A percentile compares a stretch with the other conserved stretches of the same genome.
These are phyloP conservation scores for Actinomortierella wolfii DNA, from an alignment of 371 early-diverging fungal genomes.

Conservation along the genomic window DNA sequence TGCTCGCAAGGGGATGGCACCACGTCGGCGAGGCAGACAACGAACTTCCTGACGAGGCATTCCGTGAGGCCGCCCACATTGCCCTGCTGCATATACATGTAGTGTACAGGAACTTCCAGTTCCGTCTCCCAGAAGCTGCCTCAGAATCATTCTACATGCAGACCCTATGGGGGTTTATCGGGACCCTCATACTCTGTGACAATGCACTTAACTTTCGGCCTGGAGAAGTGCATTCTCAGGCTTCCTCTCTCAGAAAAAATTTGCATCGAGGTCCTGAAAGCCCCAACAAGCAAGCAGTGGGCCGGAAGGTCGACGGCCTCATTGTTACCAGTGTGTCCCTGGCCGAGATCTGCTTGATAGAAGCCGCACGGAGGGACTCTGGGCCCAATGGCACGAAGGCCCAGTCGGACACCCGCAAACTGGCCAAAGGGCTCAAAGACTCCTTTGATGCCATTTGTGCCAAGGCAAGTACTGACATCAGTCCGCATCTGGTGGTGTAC, in stretches of 20 bases:
- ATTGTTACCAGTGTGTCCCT: neutral
- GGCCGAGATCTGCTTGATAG: conserved; percentile 6
- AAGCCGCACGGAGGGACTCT: conserved; percentile 3
- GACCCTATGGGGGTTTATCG: conserved; percentile 5
- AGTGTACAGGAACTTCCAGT: conserved; percentile 9
- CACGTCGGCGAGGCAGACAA: neutral
- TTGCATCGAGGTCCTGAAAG: neutral
- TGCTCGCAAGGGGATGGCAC: conserved; percentile 8
- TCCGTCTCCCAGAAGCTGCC: conserved; percentile 2
- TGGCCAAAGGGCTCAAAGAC: conserved; percentile 11
- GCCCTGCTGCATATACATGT: conserved; percentile 5
- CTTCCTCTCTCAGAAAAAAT: conserved; percentile 10
- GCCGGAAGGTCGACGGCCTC: conserved; percentile 12
- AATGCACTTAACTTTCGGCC: conserved; percentile 6
- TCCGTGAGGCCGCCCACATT: conserved; percentile 4
- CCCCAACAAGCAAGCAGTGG: conserved; percentile 4
- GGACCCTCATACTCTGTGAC: conserved; percentile 1
- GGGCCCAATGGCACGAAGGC: conserved; percentile 12
- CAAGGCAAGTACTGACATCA: conserved; percentile 1
- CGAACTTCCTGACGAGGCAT: neutral
- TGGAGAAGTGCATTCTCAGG: conserved; percentile 7
- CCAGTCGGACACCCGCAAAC: conserved; percentile 1
- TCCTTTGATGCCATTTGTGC: conserved; percentile 9
- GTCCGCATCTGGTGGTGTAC: conserved; percentile 3
- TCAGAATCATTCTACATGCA: conserved; percentile 9